phyloP scores from a whole-genome alignment of 2,329 filamentous ascomycete species.

The Shiraia bambusicola region DNA sequence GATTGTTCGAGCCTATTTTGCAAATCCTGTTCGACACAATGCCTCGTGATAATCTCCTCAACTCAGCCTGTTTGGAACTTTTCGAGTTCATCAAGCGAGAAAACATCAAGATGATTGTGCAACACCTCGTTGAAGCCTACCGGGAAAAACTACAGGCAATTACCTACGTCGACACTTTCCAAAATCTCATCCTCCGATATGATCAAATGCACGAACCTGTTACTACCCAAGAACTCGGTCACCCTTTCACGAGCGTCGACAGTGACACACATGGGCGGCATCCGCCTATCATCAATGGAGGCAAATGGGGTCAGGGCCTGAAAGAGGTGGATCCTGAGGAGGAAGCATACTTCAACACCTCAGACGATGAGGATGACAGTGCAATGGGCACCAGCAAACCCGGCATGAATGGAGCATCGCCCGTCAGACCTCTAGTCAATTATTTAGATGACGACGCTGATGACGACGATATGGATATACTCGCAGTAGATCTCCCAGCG shows the following conservation, averaged over 20 bases:
- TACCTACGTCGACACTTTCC: slow-evolving; percentile 83
- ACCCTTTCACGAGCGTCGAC: slow-evolving; percentile 71
- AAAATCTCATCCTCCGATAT: slow-evolving; percentile 71
- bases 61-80: slow-evolving; percentile 89
- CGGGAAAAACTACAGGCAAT: slow-evolving; percentile 74
- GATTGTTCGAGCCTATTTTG: slow-evolving; percentile 79
- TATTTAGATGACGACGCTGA: slow-evolving; percentile 86
- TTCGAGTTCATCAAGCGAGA: slow-evolving; percentile 80
- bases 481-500: slow-evolving; percentile 47
- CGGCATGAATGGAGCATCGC: slow-evolving; percentile 63
- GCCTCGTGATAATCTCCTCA: slow-evolving; percentile 88
- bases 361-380: slow-evolving; percentile 77
- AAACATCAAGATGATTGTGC: slow-evolving; percentile 69
- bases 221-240: slow-evolving; percentile 58
- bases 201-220: slow-evolving; percentile 68
- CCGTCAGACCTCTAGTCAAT: slow-evolving; percentile 74
- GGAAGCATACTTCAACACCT: slow-evolving; percentile 91
- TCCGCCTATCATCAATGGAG: slow-evolving; percentile 55
- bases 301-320: slow-evolving; percentile 66
- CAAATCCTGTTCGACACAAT: slow-evolving; percentile 82
- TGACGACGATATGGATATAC: slow-evolving; percentile 60
- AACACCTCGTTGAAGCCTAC: slow-evolving; percentile 81
- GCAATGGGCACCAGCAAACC: slow-evolving; percentile 36
- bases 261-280: slow-evolving; percentile 49
- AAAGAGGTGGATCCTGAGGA: slow-evolving; percentile 83